These are phyloP conservation scores for Candida dubliniensis DNA, from an alignment of 1,139 yeast genomes.

Conservation along the genomic window DNA sequence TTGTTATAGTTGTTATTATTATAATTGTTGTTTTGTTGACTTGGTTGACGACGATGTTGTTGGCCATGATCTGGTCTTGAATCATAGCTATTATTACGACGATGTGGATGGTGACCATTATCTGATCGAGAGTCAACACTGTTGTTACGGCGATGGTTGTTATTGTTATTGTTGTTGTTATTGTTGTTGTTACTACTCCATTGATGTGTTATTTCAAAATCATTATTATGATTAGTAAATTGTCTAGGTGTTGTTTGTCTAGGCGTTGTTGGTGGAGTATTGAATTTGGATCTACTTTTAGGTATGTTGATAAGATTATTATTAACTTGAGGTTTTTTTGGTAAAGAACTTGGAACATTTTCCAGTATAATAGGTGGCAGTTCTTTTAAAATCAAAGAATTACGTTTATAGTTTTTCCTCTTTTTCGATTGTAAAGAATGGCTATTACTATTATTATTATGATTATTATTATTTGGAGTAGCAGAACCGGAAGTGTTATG, in stretches of 20 bases:
- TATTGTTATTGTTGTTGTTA: constrained; percentile 6
- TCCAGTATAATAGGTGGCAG: constrained; percentile 1
- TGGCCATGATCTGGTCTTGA: constrained; percentile 8
- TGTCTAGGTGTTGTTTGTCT: constrained; percentile 6
- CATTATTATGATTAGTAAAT: constrained; percentile 11
- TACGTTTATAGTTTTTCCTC: constrained; percentile 32
- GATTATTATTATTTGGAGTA: constrained; percentile 11
- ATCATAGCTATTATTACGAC: constrained; percentile 9
- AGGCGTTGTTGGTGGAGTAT: constrained; percentile 8
- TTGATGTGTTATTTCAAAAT: constrained; percentile 9
- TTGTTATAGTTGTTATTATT: constrained; percentile 5
- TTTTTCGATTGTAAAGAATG: constrained; percentile 26
- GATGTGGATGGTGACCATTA: constrained; percentile 8
- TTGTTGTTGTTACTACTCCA: constrained; percentile 4
- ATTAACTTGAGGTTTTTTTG: constrained; percentile 21
- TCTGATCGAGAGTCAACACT: constrained; percentile 9
- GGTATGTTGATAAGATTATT: constrained; percentile 16
- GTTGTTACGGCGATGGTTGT: constrained; percentile 2
- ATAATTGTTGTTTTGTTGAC: constrained; percentile 5
- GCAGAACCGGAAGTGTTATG: constrained; percentile 9
- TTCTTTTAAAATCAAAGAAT: constrained; percentile 16
- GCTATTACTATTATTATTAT: neutral
- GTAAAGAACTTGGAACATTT: constrained; percentile 14
- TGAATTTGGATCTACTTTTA: constrained; percentile 6
- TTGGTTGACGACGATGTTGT: constrained; percentile 10